These are phyloP conservation scores for Dentipellis sp. DNA, from an alignment of 768 basidiomycete species.

Conservation along the genomic window DNA sequence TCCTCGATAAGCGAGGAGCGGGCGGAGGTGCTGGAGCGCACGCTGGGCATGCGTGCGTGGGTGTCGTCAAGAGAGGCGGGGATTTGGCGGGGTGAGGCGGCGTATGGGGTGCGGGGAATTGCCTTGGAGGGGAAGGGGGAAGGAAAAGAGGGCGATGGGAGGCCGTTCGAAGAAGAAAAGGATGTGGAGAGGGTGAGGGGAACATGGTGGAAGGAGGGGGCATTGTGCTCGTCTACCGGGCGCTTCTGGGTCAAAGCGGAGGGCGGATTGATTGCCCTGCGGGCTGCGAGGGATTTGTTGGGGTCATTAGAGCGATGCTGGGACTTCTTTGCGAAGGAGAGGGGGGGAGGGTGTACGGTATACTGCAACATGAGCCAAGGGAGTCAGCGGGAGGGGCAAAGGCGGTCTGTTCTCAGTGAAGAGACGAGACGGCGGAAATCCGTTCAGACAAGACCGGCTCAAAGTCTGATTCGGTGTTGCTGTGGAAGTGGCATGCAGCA, in stretches of 20 bases:
- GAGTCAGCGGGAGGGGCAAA: constrained; percentile 14
- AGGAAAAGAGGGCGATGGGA: constrained; percentile 24
- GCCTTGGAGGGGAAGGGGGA: constrained; percentile 16
- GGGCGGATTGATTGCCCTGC: constrained; percentile 11
- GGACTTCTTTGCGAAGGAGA: constrained; percentile 23
- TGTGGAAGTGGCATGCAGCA: constrained; percentile 18
- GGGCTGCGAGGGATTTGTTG: constrained; percentile 3
- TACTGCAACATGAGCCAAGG: constrained; percentile 26
- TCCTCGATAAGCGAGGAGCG: constrained; percentile 10
- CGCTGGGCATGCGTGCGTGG: background rate
- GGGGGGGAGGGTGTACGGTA: constrained; percentile 23
- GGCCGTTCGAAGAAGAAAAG: constrained; percentile 24
- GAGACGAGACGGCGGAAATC: constrained; percentile 20
- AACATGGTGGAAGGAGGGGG: constrained; percentile 21
- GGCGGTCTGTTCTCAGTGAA: constrained; percentile 22
- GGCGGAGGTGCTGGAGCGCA: background rate
- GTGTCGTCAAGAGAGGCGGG: constrained; percentile 4
- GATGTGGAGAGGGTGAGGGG: constrained; percentile 21
- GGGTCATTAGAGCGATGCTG: constrained; percentile 10
- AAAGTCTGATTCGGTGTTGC: constrained; percentile 32
- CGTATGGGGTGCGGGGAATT: constrained; percentile 16
- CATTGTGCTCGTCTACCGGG: constrained; percentile 14
- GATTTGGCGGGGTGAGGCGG: constrained; percentile 15
- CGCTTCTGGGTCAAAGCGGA: constrained; percentile 15
- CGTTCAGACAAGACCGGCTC: constrained; percentile 55